phyloP scores from a whole-genome alignment of 1,284 basidiomycete species.

The Ustilago nuda region DNA sequence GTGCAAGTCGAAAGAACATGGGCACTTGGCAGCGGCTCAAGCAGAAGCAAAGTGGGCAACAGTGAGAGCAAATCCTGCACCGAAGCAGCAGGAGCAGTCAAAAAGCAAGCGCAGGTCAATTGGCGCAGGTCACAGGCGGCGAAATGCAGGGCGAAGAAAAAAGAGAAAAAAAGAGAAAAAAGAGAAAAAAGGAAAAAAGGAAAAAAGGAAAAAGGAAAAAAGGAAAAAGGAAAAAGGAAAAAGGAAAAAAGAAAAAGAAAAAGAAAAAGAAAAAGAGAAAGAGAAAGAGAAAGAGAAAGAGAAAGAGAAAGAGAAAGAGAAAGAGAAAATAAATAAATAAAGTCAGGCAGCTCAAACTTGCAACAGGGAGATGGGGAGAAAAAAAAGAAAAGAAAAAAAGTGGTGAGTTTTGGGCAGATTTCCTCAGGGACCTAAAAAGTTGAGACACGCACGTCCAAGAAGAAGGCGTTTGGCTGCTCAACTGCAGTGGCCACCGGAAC shows the following conservation, averaged over 20 bases:
- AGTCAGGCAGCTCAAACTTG: constrained; percentile 4
- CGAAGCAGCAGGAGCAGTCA: constrained; percentile 3
- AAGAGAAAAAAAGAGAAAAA: no score
- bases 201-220: no score
- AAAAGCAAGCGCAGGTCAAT: constrained; percentile 8
- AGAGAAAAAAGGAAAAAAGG: no score
- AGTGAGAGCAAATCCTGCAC: constrained; percentile 14
- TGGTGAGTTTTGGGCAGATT: not conserved
- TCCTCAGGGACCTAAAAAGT: constrained; percentile 4
- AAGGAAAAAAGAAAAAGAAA: constrained; percentile 4
- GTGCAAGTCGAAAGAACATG: constrained; percentile 2
- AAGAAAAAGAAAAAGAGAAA: not conserved
- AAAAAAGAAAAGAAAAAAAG: not conserved
- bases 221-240: no score
- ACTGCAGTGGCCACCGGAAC: not conserved
- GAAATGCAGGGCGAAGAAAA: constrained; percentile 28
- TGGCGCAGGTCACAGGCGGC: constrained; percentile 10
- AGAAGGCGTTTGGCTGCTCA: not conserved
- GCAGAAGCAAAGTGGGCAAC: constrained; percentile 5
- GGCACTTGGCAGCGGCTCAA: constrained; percentile 12
- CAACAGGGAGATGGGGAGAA: not conserved
- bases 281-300: not conserved
- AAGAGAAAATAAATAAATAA: not conserved
- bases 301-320: no score
- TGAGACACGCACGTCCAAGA: constrained; percentile 3